Evolutionary conservation across 257 asterid species (phyloP), one percentile per base, ranked within the genome.

Genomic region (Paulownia fortunei): DNA sequence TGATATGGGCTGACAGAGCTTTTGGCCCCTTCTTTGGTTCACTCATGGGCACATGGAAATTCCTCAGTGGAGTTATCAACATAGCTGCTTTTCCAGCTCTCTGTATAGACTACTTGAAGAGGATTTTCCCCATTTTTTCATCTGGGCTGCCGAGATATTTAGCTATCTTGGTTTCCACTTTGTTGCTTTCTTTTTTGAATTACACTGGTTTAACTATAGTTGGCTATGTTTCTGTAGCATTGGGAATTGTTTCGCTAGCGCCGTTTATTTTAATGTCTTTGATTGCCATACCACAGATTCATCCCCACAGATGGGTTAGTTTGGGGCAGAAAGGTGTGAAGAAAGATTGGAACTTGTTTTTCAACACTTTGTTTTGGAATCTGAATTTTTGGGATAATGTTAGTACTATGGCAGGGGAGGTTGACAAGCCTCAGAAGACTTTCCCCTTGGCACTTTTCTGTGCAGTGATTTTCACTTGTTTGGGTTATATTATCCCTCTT

Each of bases 11-110:
- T n/a, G 92, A 90, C 21, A 69, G 78, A 0, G 98, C 98, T 19
- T 93, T 93, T 73, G 98, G 98, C 1, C 88, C 95, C 26, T 93
- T 93, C 76, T 87, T 86, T 74, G 98, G 98, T 4, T 90, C 98
- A 8, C 67, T 93, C 0, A 91, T 91, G 98, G 98, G 98, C 5
- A 79, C 96, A 0, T 87, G 89, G 90, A 93, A 91, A 11, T 91
- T 93, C 83, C 87, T 93, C 13, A 84, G 90, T 46, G 97, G 97
- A 8, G 97, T 93, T 0, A 89, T 92, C 69, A 93, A 90, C 60
- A 88, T 90, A 16, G 98, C 98, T 1, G 83, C 97, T 5, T 93
- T 90, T 39, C 98, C 96, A 0, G 92, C 83, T 24, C 91, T 90
- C 0, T 83, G 95, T 27, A 84, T 93, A 18, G 83, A 83, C 63